phyloP scores from a whole-genome alignment of 179 eudicot genomes.

The Pouteria campechiana region DNA sequence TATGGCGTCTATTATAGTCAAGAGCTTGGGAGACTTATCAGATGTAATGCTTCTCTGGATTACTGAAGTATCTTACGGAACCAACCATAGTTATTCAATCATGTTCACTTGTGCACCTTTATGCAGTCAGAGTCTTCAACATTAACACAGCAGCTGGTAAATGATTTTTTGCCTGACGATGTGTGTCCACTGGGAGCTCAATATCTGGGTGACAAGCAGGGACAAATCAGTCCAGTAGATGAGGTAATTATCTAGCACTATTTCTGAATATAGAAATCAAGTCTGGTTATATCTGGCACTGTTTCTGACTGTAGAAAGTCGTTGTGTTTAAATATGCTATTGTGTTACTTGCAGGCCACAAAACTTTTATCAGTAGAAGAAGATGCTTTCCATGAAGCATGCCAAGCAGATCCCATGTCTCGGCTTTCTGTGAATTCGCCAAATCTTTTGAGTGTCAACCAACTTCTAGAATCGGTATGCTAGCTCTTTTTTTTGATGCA shows the following conservation, averaged over 20 bases:
- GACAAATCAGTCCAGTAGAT: slow-evolving; percentile 27
- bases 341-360: slow-evolving; percentile 29
- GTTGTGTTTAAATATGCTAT: not conserved
- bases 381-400: slow-evolving; percentile 24
- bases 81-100: not conserved
- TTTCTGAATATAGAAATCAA: not conserved
- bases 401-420: slow-evolving; percentile 23
- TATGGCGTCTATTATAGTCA: slow-evolving; percentile 40
- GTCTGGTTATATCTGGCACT: not conserved
- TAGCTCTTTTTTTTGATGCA: slow-evolving; percentile 3
- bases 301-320: not conserved
- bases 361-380: slow-evolving; percentile 40
- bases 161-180: slow-evolving; percentile 76
- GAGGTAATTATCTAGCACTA: slow-evolving; percentile 29
- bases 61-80: not conserved
- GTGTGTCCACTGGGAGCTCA: slow-evolving; percentile 67
- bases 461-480: slow-evolving; percentile 85
- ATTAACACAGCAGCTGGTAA: slow-evolving; percentile 59
- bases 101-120: slow-evolving; percentile 9
- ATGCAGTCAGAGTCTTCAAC: slow-evolving; percentile 46
- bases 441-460: slow-evolving; percentile 59
- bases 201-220: slow-evolving; percentile 22
- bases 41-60: slow-evolving; percentile 23
- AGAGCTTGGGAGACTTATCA: slow-evolving; percentile 32
- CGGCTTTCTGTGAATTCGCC: slow-evolving; percentile 24